These are phyloP conservation scores for Phlebiopsis flavidoalba DNA, from an alignment of 768 basidiomycete species.

Conservation along the genomic window DNA sequence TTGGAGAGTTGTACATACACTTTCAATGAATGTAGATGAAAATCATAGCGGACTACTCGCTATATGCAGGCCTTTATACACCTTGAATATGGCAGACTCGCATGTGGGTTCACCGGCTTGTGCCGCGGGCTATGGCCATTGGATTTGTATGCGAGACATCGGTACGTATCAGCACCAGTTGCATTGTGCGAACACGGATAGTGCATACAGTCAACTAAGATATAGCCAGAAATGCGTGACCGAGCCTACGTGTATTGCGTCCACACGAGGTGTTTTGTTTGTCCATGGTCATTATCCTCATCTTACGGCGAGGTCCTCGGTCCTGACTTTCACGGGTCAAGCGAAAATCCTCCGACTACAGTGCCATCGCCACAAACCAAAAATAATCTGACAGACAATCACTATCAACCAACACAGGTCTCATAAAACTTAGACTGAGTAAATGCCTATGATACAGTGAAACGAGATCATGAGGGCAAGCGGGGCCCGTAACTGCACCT, in stretches of 20 bases:
- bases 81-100: constrained; percentile 85
- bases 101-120: constrained; percentile 87
- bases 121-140: constrained; percentile 94
- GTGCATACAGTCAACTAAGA: too few species aligned
- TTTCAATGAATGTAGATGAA: constrained; percentile 52
- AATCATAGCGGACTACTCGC: constrained; percentile 65
- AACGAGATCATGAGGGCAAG: too few species aligned
- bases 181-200: neutral
- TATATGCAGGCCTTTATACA: constrained; percentile 89
- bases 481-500: constrained; percentile 15
- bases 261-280: constrained; percentile 86
- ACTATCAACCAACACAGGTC: too few species aligned
- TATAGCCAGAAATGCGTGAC: constrained; percentile 66
- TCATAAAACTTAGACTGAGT: too few species aligned
- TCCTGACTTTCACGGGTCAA: constrained; percentile 78
- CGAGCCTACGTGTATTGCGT: constrained; percentile 89
- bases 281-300: constrained; percentile 96
- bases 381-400: too few species aligned
- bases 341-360: too few species aligned
- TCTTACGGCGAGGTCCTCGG: constrained; percentile 90
- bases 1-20: too few species aligned
- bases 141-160: constrained; percentile 92
- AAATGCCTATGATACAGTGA: too few species aligned
- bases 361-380: too few species aligned
- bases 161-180: constrained; percentile 41